phyloP scores from a whole-genome alignment of 768 basidiomycete species.

The Suillus spraguei region DNA sequence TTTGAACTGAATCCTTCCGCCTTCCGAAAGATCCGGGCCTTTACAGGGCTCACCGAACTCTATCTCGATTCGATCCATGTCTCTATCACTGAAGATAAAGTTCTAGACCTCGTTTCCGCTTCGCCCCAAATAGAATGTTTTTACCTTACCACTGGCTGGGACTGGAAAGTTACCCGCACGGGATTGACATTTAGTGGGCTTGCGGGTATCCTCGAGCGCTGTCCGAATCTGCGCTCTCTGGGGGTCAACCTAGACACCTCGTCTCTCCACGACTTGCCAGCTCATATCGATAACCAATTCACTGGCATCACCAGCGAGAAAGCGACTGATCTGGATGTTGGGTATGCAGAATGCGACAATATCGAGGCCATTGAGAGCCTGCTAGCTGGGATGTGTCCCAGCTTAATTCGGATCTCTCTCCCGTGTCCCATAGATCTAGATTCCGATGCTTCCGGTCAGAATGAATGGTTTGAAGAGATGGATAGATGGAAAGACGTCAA shows the following conservation, averaged over 20 bases:
- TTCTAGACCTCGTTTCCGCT: not conserved
- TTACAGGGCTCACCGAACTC: not conserved
- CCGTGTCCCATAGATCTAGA: not conserved
- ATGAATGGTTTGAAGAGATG: not conserved
- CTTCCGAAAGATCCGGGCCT: too few species aligned
- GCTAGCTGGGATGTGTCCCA: slow-evolving; percentile 1
- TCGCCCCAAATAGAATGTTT: not conserved
- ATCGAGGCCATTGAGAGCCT: not conserved
- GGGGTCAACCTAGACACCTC: slow-evolving; percentile 1
- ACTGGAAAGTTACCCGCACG: not conserved
- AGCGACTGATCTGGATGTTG: not conserved
- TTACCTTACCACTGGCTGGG: not conserved
- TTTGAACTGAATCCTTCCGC: not conserved
- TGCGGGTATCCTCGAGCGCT: slow-evolving; percentile 1
- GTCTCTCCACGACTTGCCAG: not conserved
- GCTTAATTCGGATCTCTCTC: not conserved
- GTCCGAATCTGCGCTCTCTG: not conserved
- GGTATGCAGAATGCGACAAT: not conserved
- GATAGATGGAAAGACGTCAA: not conserved
- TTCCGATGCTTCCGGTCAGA: not conserved
- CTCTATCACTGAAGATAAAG: not conserved
- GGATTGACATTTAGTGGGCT: not conserved
- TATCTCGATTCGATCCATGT: not conserved
- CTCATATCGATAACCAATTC: not conserved
- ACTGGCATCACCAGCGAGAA: not conserved